Base-by-base conservation (phyloP, 192 early-diverging fungal genomes). In the Entrophospora sp. region DNA sequence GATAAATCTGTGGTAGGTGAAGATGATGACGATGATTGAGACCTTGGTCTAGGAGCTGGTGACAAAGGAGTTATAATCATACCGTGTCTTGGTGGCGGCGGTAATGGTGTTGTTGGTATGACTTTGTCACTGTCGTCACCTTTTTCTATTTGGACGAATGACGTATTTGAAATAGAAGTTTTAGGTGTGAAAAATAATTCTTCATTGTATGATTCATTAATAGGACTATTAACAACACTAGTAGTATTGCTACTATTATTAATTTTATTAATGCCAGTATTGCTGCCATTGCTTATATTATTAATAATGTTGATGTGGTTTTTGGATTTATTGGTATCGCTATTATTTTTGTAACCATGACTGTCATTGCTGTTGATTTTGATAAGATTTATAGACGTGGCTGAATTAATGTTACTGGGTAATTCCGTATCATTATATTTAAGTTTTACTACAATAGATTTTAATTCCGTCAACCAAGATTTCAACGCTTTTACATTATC, bases 401-500 rank as follows among this genome's bases (percentile, higher is more conserved):
- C 20, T 49, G 66, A 0, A 60, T n/a, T n/a, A n/a, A n/a, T n/a
- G n/a, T n/a, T n/a, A n/a, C n/a, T n/a, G n/a, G 67, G 53, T 34
- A 57, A 35, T 57, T 31, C 30, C 20, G 24, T 25, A 13, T 12
- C 25, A 35, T 28, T 57, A 57, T 57, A 57, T 57, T 57, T 57
- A 57, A 20, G 31, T 57, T 57, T 57, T 34, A 57, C 30, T 13
- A 75, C 74, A 5, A 58, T 71, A 0, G 66, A 67, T 28, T 75
- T 75, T 38, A 75, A 69, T 30, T 71, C 70, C 14, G 60, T 34
- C 5, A 75, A 45, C 74, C 74, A 75, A 14, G 52, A 51, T 28
- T 70, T 65, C 67, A 75, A 69, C 4, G 71, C 74, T 10, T 34
- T 9, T 37, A 70, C 74, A 27, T 64, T 67, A 30, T 75, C 74